These are phyloP conservation scores for apple (Malus domestica) DNA, from an alignment of 306 rosid species.

Conservation along the genomic window DNA sequence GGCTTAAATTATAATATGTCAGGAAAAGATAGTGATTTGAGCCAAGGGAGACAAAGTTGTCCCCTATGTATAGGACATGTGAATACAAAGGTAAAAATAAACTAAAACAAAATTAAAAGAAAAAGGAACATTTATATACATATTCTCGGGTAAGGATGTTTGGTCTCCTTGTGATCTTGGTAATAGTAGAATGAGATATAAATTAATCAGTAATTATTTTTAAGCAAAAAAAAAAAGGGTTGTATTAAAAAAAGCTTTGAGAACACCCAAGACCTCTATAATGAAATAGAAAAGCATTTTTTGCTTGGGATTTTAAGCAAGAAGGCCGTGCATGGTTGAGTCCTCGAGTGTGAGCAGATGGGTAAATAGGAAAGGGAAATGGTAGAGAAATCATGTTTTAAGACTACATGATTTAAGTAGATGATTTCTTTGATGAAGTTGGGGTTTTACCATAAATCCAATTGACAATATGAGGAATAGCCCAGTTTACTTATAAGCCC, in stretches of 20 bases:
- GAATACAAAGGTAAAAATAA: conserved; percentile 35
- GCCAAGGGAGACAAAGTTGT: conserved; percentile 73
- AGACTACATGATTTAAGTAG: no score
- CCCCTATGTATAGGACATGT: conserved; percentile 61
- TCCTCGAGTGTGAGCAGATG: neutral
- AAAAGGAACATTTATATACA: conserved; percentile 4
- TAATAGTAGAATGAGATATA: conserved; percentile 14
- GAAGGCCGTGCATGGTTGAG: neutral
- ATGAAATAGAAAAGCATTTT: no score
- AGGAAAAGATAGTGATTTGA: conserved; percentile 30
- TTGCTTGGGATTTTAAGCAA: conserved; percentile 29
- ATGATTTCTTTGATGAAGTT: no score
- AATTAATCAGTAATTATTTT: neutral
- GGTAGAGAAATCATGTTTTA: no score
- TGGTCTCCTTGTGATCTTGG: conserved; percentile 55
- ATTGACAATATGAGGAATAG: no score
- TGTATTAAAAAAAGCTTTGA: no score
- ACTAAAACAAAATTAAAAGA: neutral
- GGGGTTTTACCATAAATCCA: no score
- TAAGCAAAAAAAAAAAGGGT: no score
- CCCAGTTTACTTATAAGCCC: no score
- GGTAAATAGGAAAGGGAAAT: neutral
- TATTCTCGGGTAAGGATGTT: conserved; percentile 38
- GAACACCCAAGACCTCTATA: no score
- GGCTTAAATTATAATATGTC: neutral